Base-by-base conservation (phyloP, 345 rosid genomes). In the Pelargonium nanum region DNA sequence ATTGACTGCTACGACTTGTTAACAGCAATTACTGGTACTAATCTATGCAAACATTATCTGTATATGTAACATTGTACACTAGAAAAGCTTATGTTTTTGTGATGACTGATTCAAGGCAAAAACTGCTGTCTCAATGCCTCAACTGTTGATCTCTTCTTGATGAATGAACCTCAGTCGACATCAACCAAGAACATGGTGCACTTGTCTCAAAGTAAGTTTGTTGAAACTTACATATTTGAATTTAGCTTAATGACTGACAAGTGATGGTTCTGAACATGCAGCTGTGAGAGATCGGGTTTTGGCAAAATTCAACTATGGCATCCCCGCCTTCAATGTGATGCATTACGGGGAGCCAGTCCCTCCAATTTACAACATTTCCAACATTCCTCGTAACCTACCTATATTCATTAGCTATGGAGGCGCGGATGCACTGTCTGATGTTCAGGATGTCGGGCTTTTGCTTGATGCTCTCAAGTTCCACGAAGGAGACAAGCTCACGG, bases 61-160 rank as follows among this genome's bases (percentile, higher is more conserved):
- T 40, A 15, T 13, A 21, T 1, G 32, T 50, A 50, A 24, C 13
- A 34, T n/a, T 60, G 13, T 58, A 28, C 5, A 53, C 12, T 51
- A 5, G 6, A 1, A 1, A 9, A 9, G 12, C 45, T 20, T 6
- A 24, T 24, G 6, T 44, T 22, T 17, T 25, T 28, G 0, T 13
- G 5, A 53, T 22, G 22, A 30, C 22, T 19, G 19, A 32, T 60
- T 50, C 24, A 51, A 89, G 99, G 99, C 50, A 72, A 65, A 55
- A 93, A 93, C 58, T 93, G 99, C 61, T 93, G 99, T 67, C 87
- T 93, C 19, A 89, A 91, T 68, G 48, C 78, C 28, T 78, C 98
- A 16, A 85, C 93, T 0, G 77, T 79, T 22, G 77, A 79, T 21
- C 68, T 78, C 4, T 85, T 86, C 65, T 19, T 85, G 21, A 63